Evolutionary conservation across 495 filamentous ascomycete genomes (phyloP).

Genomic region (Penicillium paradoxum): DNA sequence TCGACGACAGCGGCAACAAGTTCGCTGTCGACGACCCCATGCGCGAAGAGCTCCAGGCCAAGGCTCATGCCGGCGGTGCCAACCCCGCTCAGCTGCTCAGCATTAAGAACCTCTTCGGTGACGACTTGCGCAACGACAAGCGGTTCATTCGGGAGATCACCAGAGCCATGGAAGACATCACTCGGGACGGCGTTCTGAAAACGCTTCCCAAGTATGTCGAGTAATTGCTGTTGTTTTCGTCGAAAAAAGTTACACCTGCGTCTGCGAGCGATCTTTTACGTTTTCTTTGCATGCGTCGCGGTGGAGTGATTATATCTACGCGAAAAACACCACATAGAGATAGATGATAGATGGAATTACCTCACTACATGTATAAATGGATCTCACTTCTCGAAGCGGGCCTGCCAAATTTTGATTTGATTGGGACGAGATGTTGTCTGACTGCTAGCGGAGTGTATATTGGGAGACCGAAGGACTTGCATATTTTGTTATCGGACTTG

Average conservation of each 20-base stretch:
- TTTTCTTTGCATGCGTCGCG: constrained; percentile 18
- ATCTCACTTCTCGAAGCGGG: not conserved
- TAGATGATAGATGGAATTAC: constrained; percentile 24
- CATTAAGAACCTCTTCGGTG: constrained; percentile 42
- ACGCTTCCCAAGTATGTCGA: constrained; percentile 43
- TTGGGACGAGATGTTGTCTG: not conserved
- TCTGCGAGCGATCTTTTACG: constrained; percentile 17
- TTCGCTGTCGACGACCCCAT: constrained; percentile 43
- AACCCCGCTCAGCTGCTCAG: constrained; percentile 34
- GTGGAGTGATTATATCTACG: constrained; percentile 10
- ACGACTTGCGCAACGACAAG: constrained; percentile 40
- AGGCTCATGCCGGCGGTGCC: constrained; percentile 33
- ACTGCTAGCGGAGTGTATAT: not conserved
- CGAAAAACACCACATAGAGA: constrained; percentile 17
- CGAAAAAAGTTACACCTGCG: constrained; percentile 9
- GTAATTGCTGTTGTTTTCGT: constrained; percentile 15
- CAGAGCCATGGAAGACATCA: constrained; percentile 37
- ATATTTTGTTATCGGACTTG: not conserved
- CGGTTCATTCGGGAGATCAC: constrained; percentile 37
- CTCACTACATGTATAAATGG: not conserved
- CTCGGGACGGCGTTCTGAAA: constrained; percentile 39
- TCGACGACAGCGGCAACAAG: constrained; percentile 36
- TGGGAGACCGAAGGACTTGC: not conserved
- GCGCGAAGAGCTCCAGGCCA: constrained; percentile 39
- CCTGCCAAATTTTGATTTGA: not conserved